Conservation (phyloP, 306 rosid genomes). For the Glycine latifolia region DNA sequence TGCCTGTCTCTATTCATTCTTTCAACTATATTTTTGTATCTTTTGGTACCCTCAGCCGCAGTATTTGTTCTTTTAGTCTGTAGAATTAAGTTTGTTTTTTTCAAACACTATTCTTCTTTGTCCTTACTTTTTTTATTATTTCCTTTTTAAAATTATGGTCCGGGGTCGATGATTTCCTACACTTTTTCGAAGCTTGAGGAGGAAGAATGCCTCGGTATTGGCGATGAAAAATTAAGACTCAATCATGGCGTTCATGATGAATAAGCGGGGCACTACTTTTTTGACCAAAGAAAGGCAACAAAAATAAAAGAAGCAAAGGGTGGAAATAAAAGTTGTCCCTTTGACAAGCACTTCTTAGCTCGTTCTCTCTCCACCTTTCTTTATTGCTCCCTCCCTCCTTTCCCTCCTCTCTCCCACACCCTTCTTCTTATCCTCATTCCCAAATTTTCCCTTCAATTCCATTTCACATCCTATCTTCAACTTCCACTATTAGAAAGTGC, state of each 20-base stretch:
- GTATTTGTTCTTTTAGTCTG: neutral
- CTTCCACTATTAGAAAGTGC: neutral
- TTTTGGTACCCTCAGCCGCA: neutral
- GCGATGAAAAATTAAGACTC: constrained; percentile 52
- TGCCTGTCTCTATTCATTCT: no score
- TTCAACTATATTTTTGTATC: no score
- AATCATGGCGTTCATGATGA: constrained; percentile 52
- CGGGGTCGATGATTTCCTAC: neutral
- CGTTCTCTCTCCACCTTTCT: neutral
- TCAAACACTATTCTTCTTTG: neutral
- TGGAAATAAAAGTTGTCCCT: constrained; percentile 39
- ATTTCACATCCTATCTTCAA: neutral
- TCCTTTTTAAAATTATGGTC: neutral
- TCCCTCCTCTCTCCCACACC: constrained; percentile 50
- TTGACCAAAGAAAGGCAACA: constrained; percentile 55
- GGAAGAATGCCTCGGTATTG: constrained; percentile 58
- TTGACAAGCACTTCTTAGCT: constrained; percentile 41
- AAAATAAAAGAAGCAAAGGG: neutral
- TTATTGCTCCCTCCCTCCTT: constrained; percentile 18
- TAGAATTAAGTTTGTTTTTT: neutral
- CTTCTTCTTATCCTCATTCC: constrained; percentile 38
- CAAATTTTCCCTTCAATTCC: neutral
- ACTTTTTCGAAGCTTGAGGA: constrained; percentile 51
- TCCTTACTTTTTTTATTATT: neutral
- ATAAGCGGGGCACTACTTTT: constrained; percentile 48